Percentiles rank a stretch among this genome's conserved stretches.
Evolutionary conservation across 129 eudicot genomes (phyloP).

Genomic region (Calendula officinalis): DNA sequence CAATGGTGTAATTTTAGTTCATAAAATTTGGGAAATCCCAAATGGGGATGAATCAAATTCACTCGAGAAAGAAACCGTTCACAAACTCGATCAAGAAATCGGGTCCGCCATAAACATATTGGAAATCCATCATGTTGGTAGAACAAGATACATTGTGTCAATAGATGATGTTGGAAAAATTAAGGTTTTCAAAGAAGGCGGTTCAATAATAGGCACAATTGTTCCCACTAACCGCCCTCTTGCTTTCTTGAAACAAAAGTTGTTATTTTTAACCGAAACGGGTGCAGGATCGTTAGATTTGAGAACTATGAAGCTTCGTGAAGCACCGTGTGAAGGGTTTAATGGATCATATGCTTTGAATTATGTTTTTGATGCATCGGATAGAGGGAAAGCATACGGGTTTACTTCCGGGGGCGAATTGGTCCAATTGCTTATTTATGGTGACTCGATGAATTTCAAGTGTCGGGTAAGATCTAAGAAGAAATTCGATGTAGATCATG

Average conservation of each 20-base stretch:
- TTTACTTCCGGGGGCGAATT: constrained; percentile 80
- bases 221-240: constrained; percentile 65
- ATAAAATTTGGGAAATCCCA: constrained; percentile 67
- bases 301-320: constrained; percentile 84
- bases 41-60: constrained; percentile 54
- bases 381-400: constrained; percentile 89
- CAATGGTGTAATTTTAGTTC: constrained; percentile 70
- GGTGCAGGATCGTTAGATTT: constrained; percentile 98
- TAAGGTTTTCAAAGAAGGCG: constrained; percentile 72
- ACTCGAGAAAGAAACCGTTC: constrained; percentile 47
- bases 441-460: constrained; percentile 85
- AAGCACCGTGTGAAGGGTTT: constrained; percentile 82
- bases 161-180: constrained; percentile 59
- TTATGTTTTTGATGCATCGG: constrained; percentile 84
- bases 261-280: constrained; percentile 73
- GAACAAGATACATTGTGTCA: constrained; percentile 70
- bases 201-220: constrained; percentile 60
- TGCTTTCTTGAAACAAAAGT: constrained; percentile 82
- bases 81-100: constrained; percentile 32
- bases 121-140: constrained; percentile 88
- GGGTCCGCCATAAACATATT: constrained; percentile 46
- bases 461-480: constrained; percentile 95
- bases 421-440: constrained; percentile 65
- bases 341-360: constrained; percentile 56
- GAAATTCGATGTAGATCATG: constrained; percentile 59